Conservation (phyloP, 805 yeast genomes). For the Candida palmyrensis region DNA sequence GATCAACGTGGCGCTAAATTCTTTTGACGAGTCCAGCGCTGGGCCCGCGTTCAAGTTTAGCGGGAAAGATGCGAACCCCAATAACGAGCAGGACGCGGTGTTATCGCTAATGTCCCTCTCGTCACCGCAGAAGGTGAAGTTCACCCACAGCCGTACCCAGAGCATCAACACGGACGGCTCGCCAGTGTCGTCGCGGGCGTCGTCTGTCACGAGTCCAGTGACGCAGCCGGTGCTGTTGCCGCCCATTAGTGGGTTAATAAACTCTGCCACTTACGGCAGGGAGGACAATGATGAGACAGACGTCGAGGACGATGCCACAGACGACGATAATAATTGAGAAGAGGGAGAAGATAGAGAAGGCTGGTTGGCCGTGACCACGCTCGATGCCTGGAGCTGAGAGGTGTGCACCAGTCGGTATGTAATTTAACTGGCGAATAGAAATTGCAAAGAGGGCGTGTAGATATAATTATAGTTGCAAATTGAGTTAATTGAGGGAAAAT, state of each 20-base stretch:
- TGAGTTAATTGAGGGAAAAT: too few species aligned
- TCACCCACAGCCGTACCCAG: slow-evolving; percentile 23
- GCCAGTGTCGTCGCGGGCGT: slow-evolving; percentile 16
- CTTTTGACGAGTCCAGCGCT: slow-evolving; percentile 1
- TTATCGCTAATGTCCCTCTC: slow-evolving; percentile 51
- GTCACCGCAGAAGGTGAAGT: slow-evolving; percentile 39
- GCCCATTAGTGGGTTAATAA: slow-evolving; percentile 23
- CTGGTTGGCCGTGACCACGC: too few species aligned
- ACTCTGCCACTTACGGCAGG: slow-evolving; percentile 4
- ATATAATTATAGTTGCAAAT: too few species aligned
- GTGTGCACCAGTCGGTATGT: too few species aligned
- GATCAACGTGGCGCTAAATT: slow-evolving; percentile 19
- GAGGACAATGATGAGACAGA: slow-evolving; percentile 32
- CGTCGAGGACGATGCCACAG: slow-evolving; percentile 26
- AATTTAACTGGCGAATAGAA: too few species aligned
- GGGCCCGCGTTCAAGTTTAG: slow-evolving; percentile 1
- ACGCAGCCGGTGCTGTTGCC: slow-evolving; percentile 17
- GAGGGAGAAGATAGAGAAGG: background rate
- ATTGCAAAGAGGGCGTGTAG: too few species aligned
- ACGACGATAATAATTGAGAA: slow-evolving; percentile 9
- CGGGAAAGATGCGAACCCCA: slow-evolving; percentile 9
- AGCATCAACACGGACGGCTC: slow-evolving; percentile 28
- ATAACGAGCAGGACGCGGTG: slow-evolving; percentile 51
- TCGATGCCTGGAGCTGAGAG: too few species aligned
- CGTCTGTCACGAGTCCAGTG: slow-evolving; percentile 15